Evolutionary conservation across 495 filamentous ascomycete species (phyloP).

Genomic region (Bombardia bombarda): DNA sequence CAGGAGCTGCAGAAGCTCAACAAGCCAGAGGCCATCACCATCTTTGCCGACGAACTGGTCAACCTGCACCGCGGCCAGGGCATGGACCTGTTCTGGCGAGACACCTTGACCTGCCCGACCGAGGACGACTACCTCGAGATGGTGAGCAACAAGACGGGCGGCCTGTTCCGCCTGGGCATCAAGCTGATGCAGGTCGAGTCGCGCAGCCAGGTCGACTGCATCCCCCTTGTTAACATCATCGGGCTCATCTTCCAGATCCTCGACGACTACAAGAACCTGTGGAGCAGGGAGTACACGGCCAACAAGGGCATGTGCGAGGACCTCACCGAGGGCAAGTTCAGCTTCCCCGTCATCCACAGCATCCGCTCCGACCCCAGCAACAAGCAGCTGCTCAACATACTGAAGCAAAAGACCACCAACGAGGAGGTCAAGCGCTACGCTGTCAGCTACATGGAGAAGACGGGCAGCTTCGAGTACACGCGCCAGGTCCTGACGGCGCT

Average conservation of each 20-base stretch:
- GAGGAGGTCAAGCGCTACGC: constrained; percentile 88
- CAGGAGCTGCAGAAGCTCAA: constrained; percentile 70
- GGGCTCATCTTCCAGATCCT: constrained; percentile 94
- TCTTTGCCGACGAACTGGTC: constrained; percentile 82
- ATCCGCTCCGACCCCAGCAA: constrained; percentile 76
- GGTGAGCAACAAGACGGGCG: constrained; percentile 97
- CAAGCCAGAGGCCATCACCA: constrained; percentile 61
- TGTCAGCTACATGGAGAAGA: constrained; percentile 83
- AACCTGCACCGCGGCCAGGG: constrained; percentile 95
- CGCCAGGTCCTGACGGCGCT: constrained; percentile 59
- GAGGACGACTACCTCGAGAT: constrained; percentile 98
- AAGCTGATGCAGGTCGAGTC: constrained; percentile 96
- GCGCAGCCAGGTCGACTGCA: constrained; percentile 56
- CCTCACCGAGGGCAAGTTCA: constrained; percentile 96
- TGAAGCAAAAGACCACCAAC: constrained; percentile 80
- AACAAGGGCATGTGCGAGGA: constrained; percentile 97
- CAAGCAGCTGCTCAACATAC: constrained; percentile 79
- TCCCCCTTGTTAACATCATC: constrained; percentile 80
- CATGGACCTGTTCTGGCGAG: constrained; percentile 97
- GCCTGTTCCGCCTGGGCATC: constrained; percentile 86
- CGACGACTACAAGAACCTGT: constrained; percentile 93
- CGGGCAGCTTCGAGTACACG: constrained; percentile 84
- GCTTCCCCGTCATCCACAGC: constrained; percentile 91
- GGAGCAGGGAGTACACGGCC: constrained; percentile 59
- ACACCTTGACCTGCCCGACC: constrained; percentile 84